phyloP scores from a whole-genome alignment of 371 early-diverging fungal species.

The Umbelopsis sp. region DNA sequence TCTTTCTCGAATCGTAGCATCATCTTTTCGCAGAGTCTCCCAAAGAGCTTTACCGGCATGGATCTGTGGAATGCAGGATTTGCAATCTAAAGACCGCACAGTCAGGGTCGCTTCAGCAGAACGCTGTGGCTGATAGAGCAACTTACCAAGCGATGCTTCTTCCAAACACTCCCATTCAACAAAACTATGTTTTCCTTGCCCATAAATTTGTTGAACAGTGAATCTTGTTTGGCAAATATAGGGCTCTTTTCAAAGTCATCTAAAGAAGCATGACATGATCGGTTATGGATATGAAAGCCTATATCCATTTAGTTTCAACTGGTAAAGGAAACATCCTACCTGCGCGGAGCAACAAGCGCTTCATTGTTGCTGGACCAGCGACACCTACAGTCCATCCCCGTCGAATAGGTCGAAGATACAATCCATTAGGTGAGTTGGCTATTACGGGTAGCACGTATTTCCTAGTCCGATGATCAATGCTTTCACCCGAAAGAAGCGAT shows the following conservation, averaged over 20 bases:
- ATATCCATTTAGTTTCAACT: neutral
- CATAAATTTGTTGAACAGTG: conserved; percentile 27
- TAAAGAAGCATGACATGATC: neutral
- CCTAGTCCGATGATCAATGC: neutral
- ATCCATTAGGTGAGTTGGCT: neutral
- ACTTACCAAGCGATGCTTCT: conserved; percentile 32
- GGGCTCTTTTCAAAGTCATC: neutral
- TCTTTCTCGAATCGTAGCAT: conserved; percentile 27
- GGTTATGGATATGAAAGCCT: neutral
- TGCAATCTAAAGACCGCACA: conserved; percentile 24
- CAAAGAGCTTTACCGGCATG: conserved; percentile 41
- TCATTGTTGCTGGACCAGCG: neutral
- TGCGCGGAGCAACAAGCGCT: neutral
- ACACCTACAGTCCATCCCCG: neutral
- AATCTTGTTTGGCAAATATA: conserved; percentile 4
- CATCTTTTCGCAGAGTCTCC: conserved; percentile 28
- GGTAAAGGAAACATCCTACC: neutral
- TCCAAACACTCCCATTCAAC: conserved; percentile 34
- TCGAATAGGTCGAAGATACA: neutral
- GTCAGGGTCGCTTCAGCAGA: too few relatives aligned
- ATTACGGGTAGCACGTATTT: neutral
- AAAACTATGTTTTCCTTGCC: conserved; percentile 35
- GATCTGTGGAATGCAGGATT: conserved; percentile 44
- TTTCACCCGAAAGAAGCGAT: neutral
- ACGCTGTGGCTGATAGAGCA: too few relatives aligned